These are phyloP conservation scores for Wickerhamiella spandovensis DNA, from an alignment of 805 yeast genomes.

Conservation along the genomic window DNA sequence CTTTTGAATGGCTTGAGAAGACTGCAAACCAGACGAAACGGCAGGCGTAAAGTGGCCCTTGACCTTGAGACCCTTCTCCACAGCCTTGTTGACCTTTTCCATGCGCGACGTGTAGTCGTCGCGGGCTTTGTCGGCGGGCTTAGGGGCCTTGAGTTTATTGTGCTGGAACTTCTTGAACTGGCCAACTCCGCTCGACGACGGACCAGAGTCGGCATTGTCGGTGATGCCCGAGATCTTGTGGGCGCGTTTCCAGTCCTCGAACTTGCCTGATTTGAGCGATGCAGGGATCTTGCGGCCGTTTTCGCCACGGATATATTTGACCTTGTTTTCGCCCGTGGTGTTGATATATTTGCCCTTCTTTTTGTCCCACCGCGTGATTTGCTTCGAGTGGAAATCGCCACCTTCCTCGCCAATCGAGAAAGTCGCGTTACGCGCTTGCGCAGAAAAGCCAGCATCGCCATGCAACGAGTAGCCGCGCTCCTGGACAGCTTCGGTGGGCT, in stretches of 20 bases:
- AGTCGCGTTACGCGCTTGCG: slow-evolving; percentile 72
- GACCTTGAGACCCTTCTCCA: slow-evolving; percentile 57
- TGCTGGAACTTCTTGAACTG: slow-evolving; percentile 43
- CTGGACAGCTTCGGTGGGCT: slow-evolving; percentile 65
- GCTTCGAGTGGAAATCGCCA: slow-evolving; percentile 47
- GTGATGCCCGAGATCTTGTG: slow-evolving; percentile 37
- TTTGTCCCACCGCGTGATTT: slow-evolving; percentile 79
- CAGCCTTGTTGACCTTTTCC: slow-evolving; percentile 68
- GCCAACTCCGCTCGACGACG: slow-evolving; percentile 18
- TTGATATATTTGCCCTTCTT: slow-evolving; percentile 81
- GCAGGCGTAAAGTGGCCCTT: slow-evolving; percentile 33
- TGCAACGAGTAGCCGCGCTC: slow-evolving; percentile 56
- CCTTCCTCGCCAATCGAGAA: slow-evolving; percentile 76
- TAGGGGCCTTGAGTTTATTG: slow-evolving; percentile 65
- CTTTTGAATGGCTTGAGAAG: slow-evolving; percentile 68
- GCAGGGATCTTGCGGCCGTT: slow-evolving; percentile 91
- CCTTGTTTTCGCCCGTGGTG: slow-evolving; percentile 48
- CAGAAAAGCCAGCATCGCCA: slow-evolving; percentile 48
- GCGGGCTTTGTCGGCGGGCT: slow-evolving; percentile 76
- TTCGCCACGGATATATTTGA: slow-evolving; percentile 82
- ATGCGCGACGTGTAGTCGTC: slow-evolving; percentile 76
- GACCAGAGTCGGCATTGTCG: slow-evolving; percentile 42
- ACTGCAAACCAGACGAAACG: slow-evolving; percentile 40
- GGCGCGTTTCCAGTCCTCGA: slow-evolving; percentile 78
- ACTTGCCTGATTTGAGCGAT: slow-evolving; percentile 76